A percentile compares a stretch with the other conserved stretches of the same genome.
These are phyloP conservation scores for Ceratobasidium sp. DNA, from an alignment of 1,284 basidiomycete genomes.

Conservation along the genomic window DNA sequence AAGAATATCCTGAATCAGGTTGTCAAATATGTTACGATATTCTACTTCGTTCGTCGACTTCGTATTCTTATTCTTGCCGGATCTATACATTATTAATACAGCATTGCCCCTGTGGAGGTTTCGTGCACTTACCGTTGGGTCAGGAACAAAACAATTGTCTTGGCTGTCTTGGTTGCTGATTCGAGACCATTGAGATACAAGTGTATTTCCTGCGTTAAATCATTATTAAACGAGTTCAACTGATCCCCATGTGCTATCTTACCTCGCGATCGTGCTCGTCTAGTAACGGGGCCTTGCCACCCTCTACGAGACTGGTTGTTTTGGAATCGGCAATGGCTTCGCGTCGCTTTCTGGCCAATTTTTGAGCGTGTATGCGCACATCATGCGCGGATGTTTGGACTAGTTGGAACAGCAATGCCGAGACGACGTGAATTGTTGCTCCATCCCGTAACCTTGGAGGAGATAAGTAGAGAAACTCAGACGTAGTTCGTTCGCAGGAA, in stretches of 20 bases:
- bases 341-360: slow-evolving; percentile 65
- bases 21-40: slow-evolving; percentile 88
- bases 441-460: slow-evolving; percentile 71
- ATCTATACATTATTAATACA: slow-evolving; percentile 53
- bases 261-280: slow-evolving; percentile 72
- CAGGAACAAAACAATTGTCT: slow-evolving; percentile 82
- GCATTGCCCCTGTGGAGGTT: background rate
- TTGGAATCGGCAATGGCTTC: slow-evolving; percentile 64
- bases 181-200: slow-evolving; percentile 72
- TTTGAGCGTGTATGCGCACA: slow-evolving; percentile 66
- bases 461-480: background rate
- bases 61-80: slow-evolving; percentile 79
- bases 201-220: slow-evolving; percentile 61
- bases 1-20: slow-evolving; percentile 86
- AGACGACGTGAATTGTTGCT: slow-evolving; percentile 86
- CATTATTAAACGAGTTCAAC: background rate
- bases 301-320: slow-evolving; percentile 62
- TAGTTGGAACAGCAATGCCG: slow-evolving; percentile 90
- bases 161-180: slow-evolving; percentile 79
- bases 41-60: slow-evolving; percentile 90
- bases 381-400: slow-evolving; percentile 90
- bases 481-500: background rate
- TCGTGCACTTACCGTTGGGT: slow-evolving; percentile 67
- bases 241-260: slow-evolving; percentile 40
- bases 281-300: slow-evolving; percentile 58